These are phyloP conservation scores for Trypanosoma rangeli DNA, from an alignment of 208 protist genomes.

Conservation along the genomic window DNA sequence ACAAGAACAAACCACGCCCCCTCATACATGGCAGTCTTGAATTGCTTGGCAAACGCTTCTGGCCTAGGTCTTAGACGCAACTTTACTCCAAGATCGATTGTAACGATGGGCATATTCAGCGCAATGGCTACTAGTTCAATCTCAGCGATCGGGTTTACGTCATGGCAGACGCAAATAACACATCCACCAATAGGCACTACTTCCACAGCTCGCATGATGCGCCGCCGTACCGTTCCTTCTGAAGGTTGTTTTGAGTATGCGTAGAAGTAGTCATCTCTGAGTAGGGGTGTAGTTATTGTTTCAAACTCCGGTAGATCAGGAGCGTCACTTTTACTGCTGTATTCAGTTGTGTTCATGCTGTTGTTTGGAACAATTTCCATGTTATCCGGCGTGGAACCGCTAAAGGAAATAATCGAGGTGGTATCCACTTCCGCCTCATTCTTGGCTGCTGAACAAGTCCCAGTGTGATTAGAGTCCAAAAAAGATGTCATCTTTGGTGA, in stretches of 20 bases:
- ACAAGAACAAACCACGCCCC: conserved; percentile 77
- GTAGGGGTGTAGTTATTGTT: conserved; percentile 56
- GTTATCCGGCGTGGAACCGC: not conserved
- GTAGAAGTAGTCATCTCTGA: conserved; percentile 28
- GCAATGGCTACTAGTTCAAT: conserved; percentile 71
- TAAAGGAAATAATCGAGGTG: conserved; percentile 6
- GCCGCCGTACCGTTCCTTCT: conserved; percentile 26
- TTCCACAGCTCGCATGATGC: conserved; percentile 46
- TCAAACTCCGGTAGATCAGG: conserved; percentile 68
- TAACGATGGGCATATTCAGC: conserved; percentile 33
- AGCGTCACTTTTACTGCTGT: not conserved
- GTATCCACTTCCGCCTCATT: not conserved
- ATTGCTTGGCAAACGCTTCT: conserved; percentile 46
- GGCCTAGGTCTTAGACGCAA: conserved; percentile 68
- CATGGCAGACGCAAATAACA: conserved; percentile 76
- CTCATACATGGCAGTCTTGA: conserved; percentile 59
- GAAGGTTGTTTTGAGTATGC: not conserved
- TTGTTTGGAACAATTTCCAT: not conserved
- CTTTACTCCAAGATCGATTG: conserved; percentile 72
- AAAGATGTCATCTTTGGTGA: not conserved
- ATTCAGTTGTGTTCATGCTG: not conserved
- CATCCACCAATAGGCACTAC: conserved; percentile 44
- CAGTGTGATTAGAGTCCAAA: not conserved
- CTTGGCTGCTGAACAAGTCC: not conserved
- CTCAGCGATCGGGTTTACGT: conserved; percentile 79